Conservation (phyloP, 306 rosid genomes). For the Inga laurina region DNA sequence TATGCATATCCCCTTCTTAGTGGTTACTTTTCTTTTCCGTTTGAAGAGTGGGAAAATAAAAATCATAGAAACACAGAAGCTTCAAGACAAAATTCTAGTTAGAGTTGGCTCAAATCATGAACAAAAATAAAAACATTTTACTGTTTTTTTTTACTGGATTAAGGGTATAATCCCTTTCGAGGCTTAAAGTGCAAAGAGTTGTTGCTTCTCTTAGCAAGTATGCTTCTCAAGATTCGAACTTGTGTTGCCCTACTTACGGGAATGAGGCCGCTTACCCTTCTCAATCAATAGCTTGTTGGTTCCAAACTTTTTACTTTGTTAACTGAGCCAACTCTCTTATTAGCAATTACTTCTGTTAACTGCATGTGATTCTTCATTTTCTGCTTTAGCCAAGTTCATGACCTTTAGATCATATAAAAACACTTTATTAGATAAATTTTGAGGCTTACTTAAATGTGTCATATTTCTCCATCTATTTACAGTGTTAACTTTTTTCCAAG, state of each 20-base stretch:
- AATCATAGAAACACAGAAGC: background rate
- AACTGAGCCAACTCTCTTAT: background rate
- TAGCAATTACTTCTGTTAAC: background rate
- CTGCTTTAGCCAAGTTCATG: background rate
- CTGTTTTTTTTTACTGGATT: no score
- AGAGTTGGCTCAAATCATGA: background rate
- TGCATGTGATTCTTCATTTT: background rate
- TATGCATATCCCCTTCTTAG: conserved; percentile 2
- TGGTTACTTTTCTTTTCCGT: background rate
- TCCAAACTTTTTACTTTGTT: background rate
- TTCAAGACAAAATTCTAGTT: background rate
- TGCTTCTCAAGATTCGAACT: no score
- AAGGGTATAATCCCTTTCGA: no score
- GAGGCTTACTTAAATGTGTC: background rate
- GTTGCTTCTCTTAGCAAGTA: no score
- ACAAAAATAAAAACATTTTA: background rate
- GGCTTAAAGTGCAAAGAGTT: no score
- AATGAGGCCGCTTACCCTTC: no score
- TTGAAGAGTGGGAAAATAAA: background rate
- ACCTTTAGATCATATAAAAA: background rate
- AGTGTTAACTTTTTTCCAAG: background rate
- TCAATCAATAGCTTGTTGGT: no score
- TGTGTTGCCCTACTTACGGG: no score
- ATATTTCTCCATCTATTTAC: background rate
- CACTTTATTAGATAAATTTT: background rate